Conservation (phyloP, 768 basidiomycete species). For the Cantharellus anzutake region DNA sequence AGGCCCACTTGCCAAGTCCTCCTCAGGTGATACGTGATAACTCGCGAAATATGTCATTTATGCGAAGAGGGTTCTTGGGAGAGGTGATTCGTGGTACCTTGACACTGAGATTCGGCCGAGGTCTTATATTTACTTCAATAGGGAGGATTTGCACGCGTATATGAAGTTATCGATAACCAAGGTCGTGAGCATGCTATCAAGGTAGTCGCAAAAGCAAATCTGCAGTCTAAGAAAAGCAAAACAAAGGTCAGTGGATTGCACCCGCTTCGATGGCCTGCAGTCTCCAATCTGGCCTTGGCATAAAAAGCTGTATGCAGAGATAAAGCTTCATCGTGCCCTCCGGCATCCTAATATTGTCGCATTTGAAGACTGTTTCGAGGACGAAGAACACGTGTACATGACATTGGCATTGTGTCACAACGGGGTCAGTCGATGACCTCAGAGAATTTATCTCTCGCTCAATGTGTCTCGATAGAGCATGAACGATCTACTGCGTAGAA, state of each 20-base stretch:
- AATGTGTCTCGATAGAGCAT: conserved; percentile 10
- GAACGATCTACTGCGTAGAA: conserved; percentile 79
- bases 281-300: neutral
- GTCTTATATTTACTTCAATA: conserved; percentile 10
- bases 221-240: conserved; percentile 92
- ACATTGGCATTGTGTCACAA: conserved; percentile 80
- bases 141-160: conserved; percentile 94
- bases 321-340: conserved; percentile 88
- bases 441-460: neutral
- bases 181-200: conserved; percentile 68
- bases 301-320: conserved; percentile 84
- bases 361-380: conserved; percentile 92
- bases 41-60: neutral
- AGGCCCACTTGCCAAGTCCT: neutral
- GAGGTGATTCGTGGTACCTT: conserved; percentile 37
- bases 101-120: neutral
- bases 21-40: neutral
- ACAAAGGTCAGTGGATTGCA: conserved; percentile 48
- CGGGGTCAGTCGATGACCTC: conserved; percentile 27
- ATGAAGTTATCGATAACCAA: conserved; percentile 64
- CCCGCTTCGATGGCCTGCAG: neutral
- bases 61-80: conserved; percentile 62
- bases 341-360: conserved; percentile 82
- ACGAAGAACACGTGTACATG: conserved; percentile 92
- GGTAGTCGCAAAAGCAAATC: conserved; percentile 79